phyloP scores from a whole-genome alignment of 768 basidiomycete genomes.

The Russula brevipes region DNA sequence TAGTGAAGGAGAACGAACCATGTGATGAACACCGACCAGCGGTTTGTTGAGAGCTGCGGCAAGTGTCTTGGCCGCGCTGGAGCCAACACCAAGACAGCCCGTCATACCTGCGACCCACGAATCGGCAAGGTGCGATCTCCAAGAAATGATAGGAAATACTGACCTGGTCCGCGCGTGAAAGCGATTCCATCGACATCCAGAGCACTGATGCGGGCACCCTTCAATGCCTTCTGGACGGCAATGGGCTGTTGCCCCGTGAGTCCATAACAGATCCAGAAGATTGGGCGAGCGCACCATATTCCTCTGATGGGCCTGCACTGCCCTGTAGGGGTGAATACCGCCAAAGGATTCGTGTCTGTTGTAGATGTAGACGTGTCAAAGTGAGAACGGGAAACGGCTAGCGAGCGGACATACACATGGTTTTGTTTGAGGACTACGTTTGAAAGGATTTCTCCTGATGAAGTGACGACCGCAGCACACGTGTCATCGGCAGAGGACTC shows the following conservation, averaged over 20 bases:
- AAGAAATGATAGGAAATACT: too few relatives aligned
- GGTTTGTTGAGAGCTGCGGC: slow-evolving; percentile 76
- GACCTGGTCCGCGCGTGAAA: slow-evolving; percentile 84
- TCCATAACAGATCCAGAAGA: not conserved
- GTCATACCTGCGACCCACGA: slow-evolving; percentile 51
- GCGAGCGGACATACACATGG: slow-evolving; percentile 40
- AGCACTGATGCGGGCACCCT: slow-evolving; percentile 54
- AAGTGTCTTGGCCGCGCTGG: slow-evolving; percentile 79
- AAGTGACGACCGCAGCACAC: slow-evolving; percentile 81
- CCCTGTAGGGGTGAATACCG: slow-evolving; percentile 75
- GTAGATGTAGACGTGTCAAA: not conserved
- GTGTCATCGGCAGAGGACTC: slow-evolving; percentile 95
- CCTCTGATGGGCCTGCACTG: slow-evolving; percentile 71
- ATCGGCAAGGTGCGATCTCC: not conserved
- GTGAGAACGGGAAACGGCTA: not conserved
- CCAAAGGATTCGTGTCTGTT: slow-evolving; percentile 54
- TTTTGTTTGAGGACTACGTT: slow-evolving; percentile 88
- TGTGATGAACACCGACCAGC: slow-evolving; percentile 88
- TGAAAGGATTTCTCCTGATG: slow-evolving; percentile 61
- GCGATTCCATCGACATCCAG: slow-evolving; percentile 79
- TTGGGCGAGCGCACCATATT: slow-evolving; percentile 53
- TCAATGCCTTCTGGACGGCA: slow-evolving; percentile 63
- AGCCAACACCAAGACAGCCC: slow-evolving; percentile 74
- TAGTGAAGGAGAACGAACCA: slow-evolving; percentile 49
- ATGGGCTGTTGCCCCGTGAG: slow-evolving; percentile 47